Conservation (phyloP, 305 asterid species). For the Fraxinus nigra region DNA sequence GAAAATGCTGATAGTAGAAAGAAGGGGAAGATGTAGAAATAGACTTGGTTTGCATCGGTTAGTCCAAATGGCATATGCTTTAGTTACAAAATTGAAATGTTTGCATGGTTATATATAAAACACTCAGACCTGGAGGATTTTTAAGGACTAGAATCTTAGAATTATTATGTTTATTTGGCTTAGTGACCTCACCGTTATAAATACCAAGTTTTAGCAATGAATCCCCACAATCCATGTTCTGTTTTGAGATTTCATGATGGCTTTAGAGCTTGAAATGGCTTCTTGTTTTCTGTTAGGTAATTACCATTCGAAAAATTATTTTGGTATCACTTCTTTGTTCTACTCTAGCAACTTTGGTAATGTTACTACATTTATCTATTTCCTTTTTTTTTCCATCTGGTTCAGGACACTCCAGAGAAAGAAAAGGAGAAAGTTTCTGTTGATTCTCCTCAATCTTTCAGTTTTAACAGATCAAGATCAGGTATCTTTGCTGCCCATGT, state of each 20-base stretch:
- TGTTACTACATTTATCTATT: constrained; percentile 5
- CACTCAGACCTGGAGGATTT: background rate
- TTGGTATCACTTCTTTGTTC: background rate
- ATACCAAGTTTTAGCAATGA: background rate
- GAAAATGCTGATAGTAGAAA: background rate
- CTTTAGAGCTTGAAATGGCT: background rate
- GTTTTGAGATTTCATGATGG: background rate
- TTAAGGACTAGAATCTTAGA: background rate
- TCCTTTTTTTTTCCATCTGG: constrained; percentile 17
- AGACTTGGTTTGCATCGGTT: constrained; percentile 7
- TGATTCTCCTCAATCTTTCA: constrained; percentile 35
- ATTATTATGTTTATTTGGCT: background rate
- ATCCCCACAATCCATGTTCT: background rate
- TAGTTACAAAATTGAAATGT: constrained; percentile 1
- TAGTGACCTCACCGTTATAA: background rate
- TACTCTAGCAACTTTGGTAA: background rate
- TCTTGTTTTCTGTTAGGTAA: background rate
- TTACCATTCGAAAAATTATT: background rate
- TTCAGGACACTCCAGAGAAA: constrained; percentile 32
- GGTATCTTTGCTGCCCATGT: constrained; percentile 33
- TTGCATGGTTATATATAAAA: background rate
- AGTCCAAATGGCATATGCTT: background rate
- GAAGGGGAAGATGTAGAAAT: background rate
- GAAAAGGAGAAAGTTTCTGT: constrained; percentile 18
- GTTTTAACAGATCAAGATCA: constrained; percentile 52